These are phyloP conservation scores for Lithocarpus polystachyus DNA, from an alignment of 306 rosid genomes.

Conservation along the genomic window DNA sequence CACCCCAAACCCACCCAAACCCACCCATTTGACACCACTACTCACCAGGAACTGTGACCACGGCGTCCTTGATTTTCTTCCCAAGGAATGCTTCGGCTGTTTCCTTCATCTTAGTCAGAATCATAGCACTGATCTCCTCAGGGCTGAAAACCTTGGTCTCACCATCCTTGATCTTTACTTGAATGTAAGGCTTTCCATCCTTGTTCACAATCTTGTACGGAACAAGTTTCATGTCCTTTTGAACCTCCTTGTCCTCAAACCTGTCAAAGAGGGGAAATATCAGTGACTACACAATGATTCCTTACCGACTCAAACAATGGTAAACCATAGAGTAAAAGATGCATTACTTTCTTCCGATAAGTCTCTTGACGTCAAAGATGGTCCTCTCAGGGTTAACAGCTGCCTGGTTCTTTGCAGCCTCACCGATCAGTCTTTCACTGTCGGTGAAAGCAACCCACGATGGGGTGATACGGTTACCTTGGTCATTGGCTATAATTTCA, in stretches of 20 bases:
- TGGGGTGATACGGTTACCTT: conserved; percentile 98
- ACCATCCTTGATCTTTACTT: conserved; percentile 82
- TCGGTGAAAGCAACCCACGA: conserved; percentile 96
- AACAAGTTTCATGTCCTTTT: conserved; percentile 78
- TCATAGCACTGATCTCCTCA: conserved; percentile 93
- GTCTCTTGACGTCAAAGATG: conserved; percentile 95
- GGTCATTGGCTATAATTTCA: conserved; percentile 98
- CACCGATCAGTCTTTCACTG: conserved; percentile 88
- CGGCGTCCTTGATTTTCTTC: conserved; percentile 83
- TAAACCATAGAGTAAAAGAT: neutral
- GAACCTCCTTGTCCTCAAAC: conserved; percentile 92
- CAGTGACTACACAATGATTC: conserved; percentile 11
- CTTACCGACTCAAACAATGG: neutral
- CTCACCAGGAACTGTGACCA: conserved; percentile 93
- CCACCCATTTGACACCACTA: too few species aligned
- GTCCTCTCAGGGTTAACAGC: conserved; percentile 95
- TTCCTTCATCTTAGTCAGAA: conserved; percentile 90
- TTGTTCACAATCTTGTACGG: conserved; percentile 92
- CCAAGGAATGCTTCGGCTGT: conserved; percentile 98
- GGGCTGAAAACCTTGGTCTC: conserved; percentile 97
- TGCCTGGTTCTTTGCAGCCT: conserved; percentile 99
- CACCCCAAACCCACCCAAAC: too few species aligned
- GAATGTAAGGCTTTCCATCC: conserved; percentile 97
- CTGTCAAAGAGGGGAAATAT: conserved; percentile 29
- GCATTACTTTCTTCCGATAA: conserved; percentile 88